Base-by-base conservation (phyloP, 805 yeast species). In the Blastobotrys terrestris region DNA sequence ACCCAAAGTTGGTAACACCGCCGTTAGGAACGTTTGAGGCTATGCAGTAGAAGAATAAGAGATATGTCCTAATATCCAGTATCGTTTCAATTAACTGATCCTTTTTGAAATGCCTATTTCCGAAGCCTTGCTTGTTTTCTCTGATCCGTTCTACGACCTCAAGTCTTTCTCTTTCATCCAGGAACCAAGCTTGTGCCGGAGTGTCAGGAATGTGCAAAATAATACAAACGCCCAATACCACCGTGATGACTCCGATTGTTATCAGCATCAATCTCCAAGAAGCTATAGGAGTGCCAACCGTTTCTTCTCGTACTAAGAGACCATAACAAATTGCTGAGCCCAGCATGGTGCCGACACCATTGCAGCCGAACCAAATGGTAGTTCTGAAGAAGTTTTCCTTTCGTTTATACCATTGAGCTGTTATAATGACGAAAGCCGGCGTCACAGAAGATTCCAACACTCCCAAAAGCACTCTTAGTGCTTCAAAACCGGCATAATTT, bases 211-310 rank as follows among this genome's bases (percentile, higher is more conserved):
- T 49, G 35, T 52, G 57, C 44, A 67, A 40, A 18, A 53, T 22
- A 31, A 58, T 45, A 8, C 57, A 44, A 13, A 63, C 22, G 2
- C 68, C 69, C 39, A 73, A 54, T 18, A 75, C 21, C 19, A 80
- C 67, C 0, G 86, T 78, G 42, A 78, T 62, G 13, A 80, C 76
- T 48, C 86, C 88, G 51, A 78, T 72, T 48, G 81, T 76, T 35
- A 82, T 74, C 65, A 75, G 77, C 52, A 81, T 74, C 15, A 82
- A 61, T 58, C 77, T 76, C 85, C 87, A 84, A 14, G 68, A 67
- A 1, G 63, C 62, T 11, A 72, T 52, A 1, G 63, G 31, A 55
- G 66, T 72, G 8, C 75, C 65, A 1, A 48, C 49, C 54, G 70
- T 63, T n/a, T 20, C 21, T 39, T 48, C 39, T 14, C 51, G 45